These are phyloP conservation scores for Paramecium primaurelia DNA, from an alignment of 73 alveolate species.

Conservation along the genomic window DNA sequence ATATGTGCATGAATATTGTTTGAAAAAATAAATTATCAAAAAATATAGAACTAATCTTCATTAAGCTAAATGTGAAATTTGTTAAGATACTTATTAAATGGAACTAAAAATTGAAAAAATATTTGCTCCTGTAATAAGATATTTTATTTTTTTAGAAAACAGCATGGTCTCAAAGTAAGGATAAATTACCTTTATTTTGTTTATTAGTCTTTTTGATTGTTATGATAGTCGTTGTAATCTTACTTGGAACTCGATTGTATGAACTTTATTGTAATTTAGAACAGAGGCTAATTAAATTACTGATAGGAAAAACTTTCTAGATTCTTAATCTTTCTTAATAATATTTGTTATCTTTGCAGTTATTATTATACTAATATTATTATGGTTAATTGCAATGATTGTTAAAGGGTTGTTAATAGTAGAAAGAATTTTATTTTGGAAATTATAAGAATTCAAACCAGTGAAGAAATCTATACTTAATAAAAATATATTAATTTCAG, in stretches of 20 bases:
- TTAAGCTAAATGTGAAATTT: neutral
- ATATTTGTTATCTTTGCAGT: neutral
- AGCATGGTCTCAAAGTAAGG: neutral
- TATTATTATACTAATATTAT: neutral
- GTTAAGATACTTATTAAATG: neutral
- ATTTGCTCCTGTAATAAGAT: neutral
- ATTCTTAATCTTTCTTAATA: neutral
- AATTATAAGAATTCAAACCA: neutral
- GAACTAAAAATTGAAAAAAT: neutral
- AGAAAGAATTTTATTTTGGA: neutral
- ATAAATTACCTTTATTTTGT: constrained; percentile 12
- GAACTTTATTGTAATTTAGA: neutral
- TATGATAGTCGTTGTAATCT: neutral
- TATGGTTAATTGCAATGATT: constrained; percentile 2
- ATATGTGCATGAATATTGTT: constrained; percentile 34
- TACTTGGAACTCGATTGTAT: neutral
- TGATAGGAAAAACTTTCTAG: neutral
- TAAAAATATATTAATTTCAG: neutral
- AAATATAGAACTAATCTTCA: neutral
- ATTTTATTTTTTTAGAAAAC: neutral
- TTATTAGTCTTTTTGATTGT: neutral
- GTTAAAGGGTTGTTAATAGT: neutral
- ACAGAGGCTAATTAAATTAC: neutral
- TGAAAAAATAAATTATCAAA: neutral
- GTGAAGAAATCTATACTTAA: neutral